Base-by-base conservation (phyloP, 2,329 filamentous ascomycete species). In the Xylariaceae sp. region DNA sequence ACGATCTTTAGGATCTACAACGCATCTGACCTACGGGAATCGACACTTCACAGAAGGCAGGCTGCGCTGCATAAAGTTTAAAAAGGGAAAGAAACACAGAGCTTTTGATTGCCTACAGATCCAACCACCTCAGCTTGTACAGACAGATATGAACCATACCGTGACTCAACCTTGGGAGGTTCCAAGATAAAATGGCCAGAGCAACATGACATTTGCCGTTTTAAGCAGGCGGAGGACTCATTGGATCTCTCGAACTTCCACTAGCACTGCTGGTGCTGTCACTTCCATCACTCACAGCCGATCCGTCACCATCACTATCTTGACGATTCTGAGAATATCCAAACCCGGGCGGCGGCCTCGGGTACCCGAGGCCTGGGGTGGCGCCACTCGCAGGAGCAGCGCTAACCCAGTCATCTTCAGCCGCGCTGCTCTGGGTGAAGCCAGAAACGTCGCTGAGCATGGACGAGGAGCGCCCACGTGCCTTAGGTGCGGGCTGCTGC, bases 381-480 rank as follows among this genome's bases (percentile, higher is more conserved):
- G 16, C 6, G 15, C 13, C 30, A 7, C 8, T 40, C 38, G 42
- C 47, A 32, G 52, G 37, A 38, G 53, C 38, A 16, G 49, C 49
- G 41, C 41, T 51, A 41, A 46, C 42, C 45, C 41, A 41, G 36
- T 66, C 68, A 16, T 71, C 67, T 17, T 75, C 76, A 34, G 74
- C 76, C 36, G 68, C 69, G 51, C 74, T 81, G 13, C 73, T 78
- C 62, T 83, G 78, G 7, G 80, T 84, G 52, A 83, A 81, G 16
- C 79, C 79, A n/a, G 78, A 82, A 3, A 83, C 67, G 52, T 82
- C 75, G 54, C 79, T 83, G 2, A 84, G 72, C 80, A 84, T 84
- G 43, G 78, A 82, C 9, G 78, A 82, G 22, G 79, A 83, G 37
- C 80, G 74, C 17, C 78, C 79, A 34, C 79, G 65, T 22, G 67